Evolutionary conservation across 2,329 filamentous ascomycete species (phyloP).

Genomic region (Phaeoacremonium minimum): DNA sequence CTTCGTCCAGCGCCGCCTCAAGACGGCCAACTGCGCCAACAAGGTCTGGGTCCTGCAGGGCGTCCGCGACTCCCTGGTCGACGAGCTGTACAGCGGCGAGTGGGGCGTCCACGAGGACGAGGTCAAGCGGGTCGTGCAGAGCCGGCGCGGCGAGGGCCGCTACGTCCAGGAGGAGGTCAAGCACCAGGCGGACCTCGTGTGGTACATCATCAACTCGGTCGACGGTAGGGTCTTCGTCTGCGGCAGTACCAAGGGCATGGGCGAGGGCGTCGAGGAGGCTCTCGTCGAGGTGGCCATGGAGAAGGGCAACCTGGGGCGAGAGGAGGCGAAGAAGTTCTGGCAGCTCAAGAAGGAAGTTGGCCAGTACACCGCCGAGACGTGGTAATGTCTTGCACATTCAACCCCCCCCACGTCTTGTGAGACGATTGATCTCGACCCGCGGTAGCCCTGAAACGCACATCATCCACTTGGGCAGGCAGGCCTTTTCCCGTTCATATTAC

Average conservation of each 20-base stretch:
- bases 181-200: conserved; percentile 91
- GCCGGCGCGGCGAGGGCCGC: conserved; percentile 69
- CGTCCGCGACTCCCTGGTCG: conserved; percentile 86
- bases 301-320: conserved; percentile 79
- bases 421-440: too few relatives aligned
- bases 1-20: conserved; percentile 89
- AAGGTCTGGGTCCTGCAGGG: conserved; percentile 97
- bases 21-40: conserved; percentile 93
- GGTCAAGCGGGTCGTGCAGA: conserved; percentile 78
- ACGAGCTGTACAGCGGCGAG: conserved; percentile 95
- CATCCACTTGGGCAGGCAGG: too few relatives aligned
- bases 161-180: conserved; percentile 97
- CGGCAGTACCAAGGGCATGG: conserved; percentile 93
- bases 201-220: conserved; percentile 95
- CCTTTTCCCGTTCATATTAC: too few relatives aligned
- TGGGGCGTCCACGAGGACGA: conserved; percentile 91
- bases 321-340: conserved; percentile 88
- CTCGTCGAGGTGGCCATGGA: conserved; percentile 87
- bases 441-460: too few relatives aligned
- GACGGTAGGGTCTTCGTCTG: conserved; percentile 96
- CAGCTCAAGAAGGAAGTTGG: conserved; percentile 84
- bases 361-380: conserved; percentile 88
- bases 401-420: not conserved
- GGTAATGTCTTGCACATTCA: conserved; percentile 33
- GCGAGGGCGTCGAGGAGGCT: conserved; percentile 87